Conservation (phyloP, 768 basidiomycete genomes). For the Pulveroboletus sp. region DNA sequence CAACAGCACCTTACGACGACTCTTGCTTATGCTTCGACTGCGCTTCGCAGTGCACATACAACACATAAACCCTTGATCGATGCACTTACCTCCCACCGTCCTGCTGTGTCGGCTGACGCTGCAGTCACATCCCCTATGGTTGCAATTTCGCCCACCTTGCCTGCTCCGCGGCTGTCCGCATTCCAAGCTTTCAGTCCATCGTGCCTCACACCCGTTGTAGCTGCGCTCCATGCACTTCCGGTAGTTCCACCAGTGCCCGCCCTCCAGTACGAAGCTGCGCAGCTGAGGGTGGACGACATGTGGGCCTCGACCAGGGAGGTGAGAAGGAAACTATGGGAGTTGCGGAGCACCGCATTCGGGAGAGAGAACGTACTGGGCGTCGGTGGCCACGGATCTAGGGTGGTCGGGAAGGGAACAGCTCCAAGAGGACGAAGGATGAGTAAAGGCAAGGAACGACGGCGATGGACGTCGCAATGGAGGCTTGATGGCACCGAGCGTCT, state of each 20-base stretch:
- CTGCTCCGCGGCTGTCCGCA: neutral
- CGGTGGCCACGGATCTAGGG: conserved; percentile 28
- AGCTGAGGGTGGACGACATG: conserved; percentile 59
- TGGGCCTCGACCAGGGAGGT: conserved; percentile 62
- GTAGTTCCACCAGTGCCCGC: conserved; percentile 30
- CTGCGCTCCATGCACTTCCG: conserved; percentile 33
- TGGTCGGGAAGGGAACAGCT: conserved; percentile 49
- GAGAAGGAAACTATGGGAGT: conserved; percentile 56
- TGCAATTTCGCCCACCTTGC: neutral
- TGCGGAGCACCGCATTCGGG: conserved; percentile 70
- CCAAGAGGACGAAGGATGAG: conserved; percentile 27
- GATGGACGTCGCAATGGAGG: conserved; percentile 49
- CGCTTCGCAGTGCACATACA: conserved; percentile 57
- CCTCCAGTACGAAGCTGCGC: conserved; percentile 66
- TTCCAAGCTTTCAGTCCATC: conserved; percentile 2
- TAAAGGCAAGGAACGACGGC: conserved; percentile 51
- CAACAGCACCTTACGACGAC: conserved; percentile 45
- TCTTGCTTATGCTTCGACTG: conserved; percentile 50
- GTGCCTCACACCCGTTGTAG: conserved; percentile 24
- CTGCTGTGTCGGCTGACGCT: neutral
- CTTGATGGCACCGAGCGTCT: conserved; percentile 56
- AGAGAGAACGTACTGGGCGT: conserved; percentile 44
- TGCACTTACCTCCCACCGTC: conserved; percentile 34
- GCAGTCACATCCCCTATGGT: neutral
- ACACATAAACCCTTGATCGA: conserved; percentile 45